Conservation (phyloP, 208 protist species). For the Acanthamoeba culbertsoni region DNA sequence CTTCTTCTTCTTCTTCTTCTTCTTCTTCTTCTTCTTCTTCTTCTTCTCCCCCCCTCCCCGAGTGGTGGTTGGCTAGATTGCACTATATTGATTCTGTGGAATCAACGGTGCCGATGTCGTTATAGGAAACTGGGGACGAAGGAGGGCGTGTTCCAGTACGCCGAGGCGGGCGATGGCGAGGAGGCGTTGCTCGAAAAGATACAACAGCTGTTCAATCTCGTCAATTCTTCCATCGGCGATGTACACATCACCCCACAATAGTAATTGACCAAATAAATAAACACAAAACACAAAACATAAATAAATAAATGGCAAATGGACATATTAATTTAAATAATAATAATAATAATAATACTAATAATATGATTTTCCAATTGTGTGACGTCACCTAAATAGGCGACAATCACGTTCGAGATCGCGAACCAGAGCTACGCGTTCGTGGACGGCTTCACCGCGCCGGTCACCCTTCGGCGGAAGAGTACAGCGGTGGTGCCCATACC, state of each 20-base stretch:
- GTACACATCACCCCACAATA: background rate
- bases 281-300: too few species aligned
- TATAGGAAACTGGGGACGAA: background rate
- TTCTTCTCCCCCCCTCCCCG: background rate
- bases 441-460: slow-evolving; percentile 7
- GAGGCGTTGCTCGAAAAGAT: slow-evolving; percentile 69
- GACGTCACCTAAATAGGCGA: background rate
- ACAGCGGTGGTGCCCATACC: slow-evolving; percentile 4
- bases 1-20: background rate
- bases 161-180: slow-evolving; percentile 59
- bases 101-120: background rate
- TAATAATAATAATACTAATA: too few species aligned
- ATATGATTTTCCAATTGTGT: background rate
- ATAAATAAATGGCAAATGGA: too few species aligned
- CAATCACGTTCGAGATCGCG: slow-evolving; percentile 9
- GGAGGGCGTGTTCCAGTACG: slow-evolving; percentile 62
- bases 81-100: background rate
- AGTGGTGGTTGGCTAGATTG: too few species aligned
- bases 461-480: slow-evolving; percentile 1
- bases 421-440: background rate
- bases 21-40: background rate
- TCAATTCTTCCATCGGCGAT: slow-evolving; percentile 27
- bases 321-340: too few species aligned
- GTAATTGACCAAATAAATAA: too few species aligned
- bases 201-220: slow-evolving; percentile 60